Base-by-base conservation (phyloP, 2,329 filamentous ascomycete genomes). In the Rutstroemia sp. region DNA sequence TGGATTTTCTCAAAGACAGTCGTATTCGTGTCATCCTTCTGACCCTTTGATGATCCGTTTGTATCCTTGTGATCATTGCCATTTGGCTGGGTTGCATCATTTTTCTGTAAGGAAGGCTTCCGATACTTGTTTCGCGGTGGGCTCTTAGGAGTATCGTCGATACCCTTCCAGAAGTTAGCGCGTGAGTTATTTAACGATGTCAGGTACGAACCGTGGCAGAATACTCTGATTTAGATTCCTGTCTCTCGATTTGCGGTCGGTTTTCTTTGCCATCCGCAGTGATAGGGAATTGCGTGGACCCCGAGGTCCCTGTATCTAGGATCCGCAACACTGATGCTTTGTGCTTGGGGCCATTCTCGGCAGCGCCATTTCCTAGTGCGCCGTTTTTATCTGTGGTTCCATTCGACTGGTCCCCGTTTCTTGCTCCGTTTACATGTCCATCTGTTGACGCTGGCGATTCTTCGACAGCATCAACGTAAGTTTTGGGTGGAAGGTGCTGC, bases 391-490 rank as follows among this genome's bases (percentile, higher is more conserved):
- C 56, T 17, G 25, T 49, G 23, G 21, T 21, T 6, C 44, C 50
- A 44, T 48, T 48, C 21, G 16, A 34, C 7, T 17, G 21, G 23
- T 52, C 30, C 46, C 38, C 54, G 38, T 54, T 57, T 9, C 21
- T 47, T 17, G 21, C 16, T 14, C 51, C 52, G 25, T 58, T 51
- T 4, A 21, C 51, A 25, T 46, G 54, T 52, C 60, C 52, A 7
- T 48, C 38, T n/a, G 47, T 27, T 6, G 51, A 57, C 17, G 17
- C 38, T 48, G 60, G 46, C 17, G 58, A 57, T 49, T 66, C 60
- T 53, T 69, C 63, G 4, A 62, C 65, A 30, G 65, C 72, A 60
- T 70, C 69, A 47, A 69, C 71, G 56, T 73, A 74, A 25, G 70
- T 72, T 59, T 73, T 75, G 14, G 61, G 73, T 41, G 68, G 64